phyloP scores from a whole-genome alignment of 2,329 filamentous ascomycete species.

The Microsporum ferrugineum region DNA sequence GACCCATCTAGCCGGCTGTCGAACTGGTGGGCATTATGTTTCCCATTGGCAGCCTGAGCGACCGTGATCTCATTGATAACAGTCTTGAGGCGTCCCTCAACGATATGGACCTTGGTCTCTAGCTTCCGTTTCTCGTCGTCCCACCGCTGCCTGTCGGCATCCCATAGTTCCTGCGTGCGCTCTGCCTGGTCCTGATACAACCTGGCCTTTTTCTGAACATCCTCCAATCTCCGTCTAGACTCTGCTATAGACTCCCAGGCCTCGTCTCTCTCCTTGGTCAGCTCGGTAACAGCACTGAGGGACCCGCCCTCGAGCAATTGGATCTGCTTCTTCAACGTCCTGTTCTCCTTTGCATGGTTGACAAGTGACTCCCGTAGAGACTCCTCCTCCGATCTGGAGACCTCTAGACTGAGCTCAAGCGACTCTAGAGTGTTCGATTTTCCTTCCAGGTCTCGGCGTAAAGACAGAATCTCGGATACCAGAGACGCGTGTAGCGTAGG shows the following conservation, averaged over 20 bases:
- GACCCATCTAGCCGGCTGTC: slow-evolving; percentile 21
- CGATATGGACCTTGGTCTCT: slow-evolving; percentile 79
- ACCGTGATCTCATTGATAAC: slow-evolving; percentile 69
- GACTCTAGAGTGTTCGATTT: slow-evolving; percentile 78
- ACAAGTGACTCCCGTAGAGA: slow-evolving; percentile 51
- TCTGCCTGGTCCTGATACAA: slow-evolving; percentile 73
- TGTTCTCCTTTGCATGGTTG: slow-evolving; percentile 59
- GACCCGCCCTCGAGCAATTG: slow-evolving; percentile 79
- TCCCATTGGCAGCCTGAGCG: slow-evolving; percentile 22
- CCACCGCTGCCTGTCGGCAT: slow-evolving; percentile 73
- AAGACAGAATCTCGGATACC: slow-evolving; percentile 80
- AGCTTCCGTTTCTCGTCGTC: slow-evolving; percentile 68
- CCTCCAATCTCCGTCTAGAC: slow-evolving; percentile 64
- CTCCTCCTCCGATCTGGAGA: slow-evolving; percentile 63
- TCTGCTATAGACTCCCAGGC: slow-evolving; percentile 63
- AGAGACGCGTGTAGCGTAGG: slow-evolving; percentile 89
- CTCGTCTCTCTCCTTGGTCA: slow-evolving; percentile 76
- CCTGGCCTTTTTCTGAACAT: slow-evolving; percentile 63
- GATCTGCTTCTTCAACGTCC: slow-evolving; percentile 73
- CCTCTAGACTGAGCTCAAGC: slow-evolving; percentile 63
- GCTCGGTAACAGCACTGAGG: slow-evolving; percentile 69
- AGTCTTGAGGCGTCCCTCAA: slow-evolving; percentile 71
- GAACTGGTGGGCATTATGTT: neutral
- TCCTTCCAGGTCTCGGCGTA: slow-evolving; percentile 81
- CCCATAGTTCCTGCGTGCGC: slow-evolving; percentile 68